Evolutionary conservation across 2,329 filamentous ascomycete genomes (phyloP).

Genomic region (Hysterium pulicare): DNA sequence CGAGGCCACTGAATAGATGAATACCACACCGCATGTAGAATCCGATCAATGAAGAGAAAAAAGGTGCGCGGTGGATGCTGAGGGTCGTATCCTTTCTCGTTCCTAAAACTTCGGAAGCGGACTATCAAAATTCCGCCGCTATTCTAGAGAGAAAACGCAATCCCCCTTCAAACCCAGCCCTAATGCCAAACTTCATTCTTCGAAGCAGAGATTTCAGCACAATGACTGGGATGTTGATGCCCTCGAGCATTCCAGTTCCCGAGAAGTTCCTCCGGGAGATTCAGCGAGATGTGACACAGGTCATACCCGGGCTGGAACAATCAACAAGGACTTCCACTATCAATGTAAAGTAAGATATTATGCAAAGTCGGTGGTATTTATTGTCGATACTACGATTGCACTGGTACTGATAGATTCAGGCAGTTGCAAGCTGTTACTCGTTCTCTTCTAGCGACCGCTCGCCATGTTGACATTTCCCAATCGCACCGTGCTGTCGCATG

Average conservation of each 20-base stretch:
- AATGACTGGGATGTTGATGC: no score
- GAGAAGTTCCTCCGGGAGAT: neutral
- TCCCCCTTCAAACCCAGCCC: no score
- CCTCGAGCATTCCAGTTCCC: neutral
- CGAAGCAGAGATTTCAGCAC: no score
- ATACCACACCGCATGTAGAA: no score
- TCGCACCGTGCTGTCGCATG: constrained; percentile 46
- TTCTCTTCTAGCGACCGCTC: constrained; percentile 32
- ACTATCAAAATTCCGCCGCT: no score
- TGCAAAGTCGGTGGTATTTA: neutral
- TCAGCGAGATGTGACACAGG: neutral
- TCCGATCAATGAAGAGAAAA: no score
- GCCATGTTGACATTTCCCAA: constrained; percentile 26
- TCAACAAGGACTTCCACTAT: neutral
- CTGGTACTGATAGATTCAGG: neutral
- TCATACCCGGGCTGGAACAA: neutral
- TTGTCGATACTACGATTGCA: neutral
- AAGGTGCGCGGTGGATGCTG: no score
- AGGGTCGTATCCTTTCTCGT: no score
- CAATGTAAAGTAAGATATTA: constrained; percentile 2
- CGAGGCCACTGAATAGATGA: no score
- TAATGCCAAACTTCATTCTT: no score
- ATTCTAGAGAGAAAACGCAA: no score
- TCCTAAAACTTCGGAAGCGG: no score
- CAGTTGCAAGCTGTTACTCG: constrained; percentile 16